Conservation (phyloP, 805 yeast genomes). For the Nakazawaea laoshanensis region DNA sequence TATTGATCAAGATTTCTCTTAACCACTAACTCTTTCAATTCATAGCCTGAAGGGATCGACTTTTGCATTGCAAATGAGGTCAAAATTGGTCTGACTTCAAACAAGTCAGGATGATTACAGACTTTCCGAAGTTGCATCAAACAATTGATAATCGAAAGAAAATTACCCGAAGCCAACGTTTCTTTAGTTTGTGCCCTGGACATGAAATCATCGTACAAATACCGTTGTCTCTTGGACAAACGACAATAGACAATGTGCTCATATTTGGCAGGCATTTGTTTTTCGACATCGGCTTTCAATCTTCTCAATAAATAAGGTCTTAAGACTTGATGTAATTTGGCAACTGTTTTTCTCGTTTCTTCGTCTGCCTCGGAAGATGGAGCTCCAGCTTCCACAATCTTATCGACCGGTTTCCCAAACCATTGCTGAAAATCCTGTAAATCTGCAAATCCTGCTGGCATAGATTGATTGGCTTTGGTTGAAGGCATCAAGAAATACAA, state of each 20-base stretch:
- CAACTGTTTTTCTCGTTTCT: constrained; percentile 80
- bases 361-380: constrained; percentile 39
- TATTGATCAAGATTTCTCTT: constrained; percentile 20
- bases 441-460: constrained; percentile 96
- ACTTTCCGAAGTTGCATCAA: constrained; percentile 96
- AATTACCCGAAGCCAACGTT: constrained; percentile 90
- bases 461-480: constrained; percentile 54
- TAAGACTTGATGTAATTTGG: constrained; percentile 84
- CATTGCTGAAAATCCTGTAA: constrained; percentile 94
- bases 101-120: constrained; percentile 92
- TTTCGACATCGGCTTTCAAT: constrained; percentile 92
- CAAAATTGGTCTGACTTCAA: constrained; percentile 90
- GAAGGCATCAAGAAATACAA: constrained; percentile 95
- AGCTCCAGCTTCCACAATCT: constrained; percentile 69
- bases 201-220: constrained; percentile 92
- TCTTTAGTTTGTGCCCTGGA: constrained; percentile 92
- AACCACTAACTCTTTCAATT: constrained; percentile 30
- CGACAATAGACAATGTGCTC: constrained; percentile 93
- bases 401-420: constrained; percentile 98
- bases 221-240: constrained; percentile 85
- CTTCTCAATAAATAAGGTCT: constrained; percentile 90
- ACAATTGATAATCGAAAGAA: constrained; percentile 90
- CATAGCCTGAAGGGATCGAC: constrained; percentile 48
- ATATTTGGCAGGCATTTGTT: constrained; percentile 97
- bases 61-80: constrained; percentile 77